Percentiles rank a stretch among this genome's conserved stretches.
These are phyloP conservation scores for Arabidopsis arenosa DNA, from an alignment of 345 rosid species.

Conservation along the genomic window DNA sequence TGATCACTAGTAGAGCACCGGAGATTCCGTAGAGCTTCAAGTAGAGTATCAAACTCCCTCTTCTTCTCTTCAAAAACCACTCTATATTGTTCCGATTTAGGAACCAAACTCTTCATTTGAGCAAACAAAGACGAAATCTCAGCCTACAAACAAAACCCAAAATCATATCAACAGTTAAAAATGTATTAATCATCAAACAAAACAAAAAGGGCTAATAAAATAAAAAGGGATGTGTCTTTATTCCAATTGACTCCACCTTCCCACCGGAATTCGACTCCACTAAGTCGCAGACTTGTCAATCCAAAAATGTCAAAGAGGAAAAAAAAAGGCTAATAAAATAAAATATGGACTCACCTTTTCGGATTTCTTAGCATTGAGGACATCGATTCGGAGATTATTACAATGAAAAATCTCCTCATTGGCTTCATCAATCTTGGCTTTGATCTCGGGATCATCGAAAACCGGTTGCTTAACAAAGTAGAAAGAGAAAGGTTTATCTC, in stretches of 20 bases:
- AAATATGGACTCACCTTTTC: slow-evolving; percentile 58
- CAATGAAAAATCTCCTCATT: slow-evolving; percentile 63
- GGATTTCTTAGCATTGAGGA: slow-evolving; percentile 49
- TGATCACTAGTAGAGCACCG: slow-evolving; percentile 45
- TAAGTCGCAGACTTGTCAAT: no score
- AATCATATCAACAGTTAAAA: neutral
- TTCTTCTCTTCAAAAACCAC: slow-evolving; percentile 62
- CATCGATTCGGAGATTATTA: slow-evolving; percentile 54
- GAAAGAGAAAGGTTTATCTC: slow-evolving; percentile 56
- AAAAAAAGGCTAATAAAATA: no score
- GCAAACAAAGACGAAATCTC: slow-evolving; percentile 53
- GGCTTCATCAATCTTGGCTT: slow-evolving; percentile 62
- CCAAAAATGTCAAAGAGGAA: no score
- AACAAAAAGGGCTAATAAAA: no score
- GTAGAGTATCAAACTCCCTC: slow-evolving; percentile 73
- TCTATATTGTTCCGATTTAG: slow-evolving; percentile 50
- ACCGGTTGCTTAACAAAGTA: slow-evolving; percentile 59
- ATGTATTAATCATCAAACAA: neutral
- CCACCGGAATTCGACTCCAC: no score
- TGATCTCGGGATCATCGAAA: slow-evolving; percentile 67
- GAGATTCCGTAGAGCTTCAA: slow-evolving; percentile 73
- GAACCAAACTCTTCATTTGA: slow-evolving; percentile 46
- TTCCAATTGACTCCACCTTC: no score
- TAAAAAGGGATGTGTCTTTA: no score
- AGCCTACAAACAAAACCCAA: slow-evolving; percentile 36